phyloP scores from a whole-genome alignment of 257 asterid genomes.

The Rhazya stricta region DNA sequence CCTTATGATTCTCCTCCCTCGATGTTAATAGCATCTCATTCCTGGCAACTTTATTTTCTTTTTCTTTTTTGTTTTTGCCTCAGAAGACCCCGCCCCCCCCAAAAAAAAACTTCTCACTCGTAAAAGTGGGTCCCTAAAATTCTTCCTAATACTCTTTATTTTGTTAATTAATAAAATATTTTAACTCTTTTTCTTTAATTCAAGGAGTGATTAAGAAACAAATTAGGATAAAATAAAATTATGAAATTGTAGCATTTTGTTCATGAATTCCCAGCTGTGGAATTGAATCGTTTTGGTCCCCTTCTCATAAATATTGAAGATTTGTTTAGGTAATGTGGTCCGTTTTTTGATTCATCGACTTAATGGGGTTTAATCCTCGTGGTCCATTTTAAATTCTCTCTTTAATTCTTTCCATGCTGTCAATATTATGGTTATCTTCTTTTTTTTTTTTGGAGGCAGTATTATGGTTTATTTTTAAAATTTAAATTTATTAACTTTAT shows the following conservation, averaged over 20 bases:
- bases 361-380: background rate
- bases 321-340: conserved; percentile 19
- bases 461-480: too few relatives aligned
- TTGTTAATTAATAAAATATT: too few relatives aligned
- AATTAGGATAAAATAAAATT: background rate
- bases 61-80: background rate
- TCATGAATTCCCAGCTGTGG: background rate
- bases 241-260: background rate
- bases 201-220: too few relatives aligned
- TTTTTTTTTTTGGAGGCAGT: too few relatives aligned
- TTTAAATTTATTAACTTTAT: too few relatives aligned
- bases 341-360: background rate
- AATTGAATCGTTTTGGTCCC: conserved; percentile 14
- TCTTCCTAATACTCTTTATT: too few relatives aligned
- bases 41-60: background rate
- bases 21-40: conserved; percentile 1
- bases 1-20: background rate
- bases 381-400: conserved; percentile 8
- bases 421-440: background rate
- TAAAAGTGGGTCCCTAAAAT: too few relatives aligned
- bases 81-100: too few relatives aligned
- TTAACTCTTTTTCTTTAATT: too few relatives aligned
- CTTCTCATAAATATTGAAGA: conserved; percentile 6
- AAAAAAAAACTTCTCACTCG: too few relatives aligned
- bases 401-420: background rate